Evolutionary conservation across 805 yeast species (phyloP), one percentile per base, ranked within the genome.

Genomic region (Sugiyamaella americana): DNA sequence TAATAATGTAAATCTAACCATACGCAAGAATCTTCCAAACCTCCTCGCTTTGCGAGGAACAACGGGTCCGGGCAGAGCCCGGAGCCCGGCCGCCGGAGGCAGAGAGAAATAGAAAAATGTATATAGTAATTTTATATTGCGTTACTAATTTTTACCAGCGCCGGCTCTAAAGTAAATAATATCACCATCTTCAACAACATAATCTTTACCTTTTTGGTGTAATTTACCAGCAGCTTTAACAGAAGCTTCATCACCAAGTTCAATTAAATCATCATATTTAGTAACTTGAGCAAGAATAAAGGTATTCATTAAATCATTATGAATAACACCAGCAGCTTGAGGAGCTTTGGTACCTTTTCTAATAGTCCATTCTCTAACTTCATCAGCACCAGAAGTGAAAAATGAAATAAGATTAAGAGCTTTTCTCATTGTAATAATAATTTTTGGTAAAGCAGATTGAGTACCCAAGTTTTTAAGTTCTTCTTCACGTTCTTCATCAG

Each of bases 321-420:
- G 96, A 50, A 88, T 88, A 29, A 83, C 82, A 19, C 89, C 94
- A 0, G 96, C 96, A 2, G 95, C 96, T 52, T 85, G 85, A 34
- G 91, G 89, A 1, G 95, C 95, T 32, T 78, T 75, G 16, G 84
- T 75, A 24, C 87, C 86, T 44, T 72, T 71, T 60, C 89, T 74
- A 46, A 88, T 73, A 16, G 88, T 84, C 97, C 97, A 88, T 63
- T 88, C 95, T 59, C 91, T 72, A 6, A 84, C 89, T 65, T 88
- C 96, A 43, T 74, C 71, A 21, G 81, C 80, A 23, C 96, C 96
- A 61, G 94, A 85, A 0, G 97, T 88, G 68, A 83, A 88, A 64
- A 78, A 88, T 36, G 94, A 84, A 19, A 87, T 84, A 61, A 88
- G 70, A 44, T 80, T 78, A 49, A 88, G 70, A 48, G 78, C 74